Evolutionary conservation across 1,139 yeast species (phyloP).

Genomic region (Suzukiozyma palmioleophila): DNA sequence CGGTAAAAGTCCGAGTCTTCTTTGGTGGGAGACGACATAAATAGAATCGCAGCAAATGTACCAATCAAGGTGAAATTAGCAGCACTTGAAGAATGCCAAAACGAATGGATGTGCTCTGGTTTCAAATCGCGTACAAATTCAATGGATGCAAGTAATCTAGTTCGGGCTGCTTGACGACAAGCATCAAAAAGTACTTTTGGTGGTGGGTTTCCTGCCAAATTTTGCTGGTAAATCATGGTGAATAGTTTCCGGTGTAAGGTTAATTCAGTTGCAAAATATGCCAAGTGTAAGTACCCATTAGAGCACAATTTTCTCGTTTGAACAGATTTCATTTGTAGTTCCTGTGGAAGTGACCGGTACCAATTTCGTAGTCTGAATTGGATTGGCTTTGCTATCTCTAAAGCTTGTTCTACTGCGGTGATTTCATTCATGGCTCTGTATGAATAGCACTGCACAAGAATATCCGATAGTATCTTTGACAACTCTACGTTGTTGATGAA

Average conservation of each 20-base stretch:
- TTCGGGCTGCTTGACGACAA: constrained; percentile 80
- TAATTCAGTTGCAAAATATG: constrained; percentile 84
- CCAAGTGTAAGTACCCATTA: constrained; percentile 75
- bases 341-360: constrained; percentile 76
- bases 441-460: constrained; percentile 65
- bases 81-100: constrained; percentile 83
- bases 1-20: constrained; percentile 64
- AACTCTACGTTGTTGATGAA: constrained; percentile 68
- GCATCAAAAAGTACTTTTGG: constrained; percentile 57
- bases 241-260: constrained; percentile 80
- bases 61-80: constrained; percentile 79
- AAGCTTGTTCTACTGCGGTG: constrained; percentile 57
- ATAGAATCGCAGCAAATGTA: constrained; percentile 77
- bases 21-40: constrained; percentile 51
- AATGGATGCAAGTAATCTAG: constrained; percentile 74
- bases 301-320: constrained; percentile 58
- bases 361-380: constrained; percentile 76
- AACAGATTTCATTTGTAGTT: constrained; percentile 60
- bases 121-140: constrained; percentile 73
- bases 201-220: constrained; percentile 38
- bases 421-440: constrained; percentile 58
- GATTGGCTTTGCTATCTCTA: constrained; percentile 77
- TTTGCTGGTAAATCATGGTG: constrained; percentile 47
- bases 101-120: constrained; percentile 78
- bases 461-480: constrained; percentile 68